phyloP scores from a whole-genome alignment of 2,329 filamentous ascomycete genomes.

The Pleoardoris graminearum region DNA sequence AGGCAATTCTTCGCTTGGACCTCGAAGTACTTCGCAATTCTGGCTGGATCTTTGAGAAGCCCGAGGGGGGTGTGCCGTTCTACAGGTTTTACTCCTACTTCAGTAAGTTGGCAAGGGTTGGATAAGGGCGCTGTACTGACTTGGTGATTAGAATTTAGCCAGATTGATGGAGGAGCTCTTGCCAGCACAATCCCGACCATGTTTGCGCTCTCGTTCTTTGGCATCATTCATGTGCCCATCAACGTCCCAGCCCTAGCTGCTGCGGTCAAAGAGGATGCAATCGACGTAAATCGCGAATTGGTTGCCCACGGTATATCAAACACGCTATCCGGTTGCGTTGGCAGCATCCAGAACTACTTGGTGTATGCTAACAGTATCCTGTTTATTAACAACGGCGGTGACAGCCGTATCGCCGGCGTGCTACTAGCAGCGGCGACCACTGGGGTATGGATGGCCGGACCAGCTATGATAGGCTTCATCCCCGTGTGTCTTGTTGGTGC shows the following conservation, averaged over 20 bases:
- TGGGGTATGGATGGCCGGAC: conserved; percentile 81
- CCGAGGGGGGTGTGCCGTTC: conserved; percentile 84
- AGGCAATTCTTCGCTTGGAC: conserved; percentile 68
- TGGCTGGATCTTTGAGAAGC: conserved; percentile 92
- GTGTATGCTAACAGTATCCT: conserved; percentile 98
- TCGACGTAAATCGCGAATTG: conserved; percentile 87
- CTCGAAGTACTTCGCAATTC: conserved; percentile 67
- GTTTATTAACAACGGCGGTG: conserved; percentile 90
- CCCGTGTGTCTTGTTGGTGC: conserved; percentile 96
- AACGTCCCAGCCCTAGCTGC: conserved; percentile 94
- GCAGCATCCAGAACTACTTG: conserved; percentile 95
- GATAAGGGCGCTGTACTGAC: neutral
- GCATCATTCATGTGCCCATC: conserved; percentile 94
- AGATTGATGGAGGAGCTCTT: conserved; percentile 82
- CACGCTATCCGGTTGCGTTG: conserved; percentile 79
- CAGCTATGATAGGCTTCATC: conserved; percentile 87
- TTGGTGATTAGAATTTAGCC: conserved; percentile 67
- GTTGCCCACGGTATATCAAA: conserved; percentile 94
- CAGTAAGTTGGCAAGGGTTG: conserved; percentile 59
- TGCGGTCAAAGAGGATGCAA: conserved; percentile 87
- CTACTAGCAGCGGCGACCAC: conserved; percentile 81
- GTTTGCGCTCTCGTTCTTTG: conserved; percentile 96
- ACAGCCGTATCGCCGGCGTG: conserved; percentile 81
- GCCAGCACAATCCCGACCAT: conserved; percentile 87
- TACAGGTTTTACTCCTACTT: conserved; percentile 98